A percentile compares a stretch with the other conserved stretches of the same genome.
These are phyloP conservation scores for Arabidopsis suecica DNA, from an alignment of 345 rosid species.

Conservation along the genomic window DNA sequence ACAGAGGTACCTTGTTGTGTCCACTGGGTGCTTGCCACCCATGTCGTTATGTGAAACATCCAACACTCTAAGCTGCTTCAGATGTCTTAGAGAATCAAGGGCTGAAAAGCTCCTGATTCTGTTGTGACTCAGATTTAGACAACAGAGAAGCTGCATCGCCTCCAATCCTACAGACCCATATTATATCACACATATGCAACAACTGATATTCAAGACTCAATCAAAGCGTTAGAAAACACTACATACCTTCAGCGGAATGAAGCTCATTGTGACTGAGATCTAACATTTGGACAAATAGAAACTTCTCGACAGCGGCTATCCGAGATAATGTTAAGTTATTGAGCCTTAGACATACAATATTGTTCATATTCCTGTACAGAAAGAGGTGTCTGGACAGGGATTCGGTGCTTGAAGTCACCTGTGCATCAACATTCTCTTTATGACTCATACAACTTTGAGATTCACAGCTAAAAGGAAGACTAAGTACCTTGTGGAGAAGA, in stretches of 20 bases:
- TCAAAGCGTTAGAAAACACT: not conserved
- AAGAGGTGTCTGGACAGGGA: constrained; percentile 54
- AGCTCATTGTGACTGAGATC: not conserved
- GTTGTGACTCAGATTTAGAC: constrained; percentile 2
- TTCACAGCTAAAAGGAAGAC: not conserved
- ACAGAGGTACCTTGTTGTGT: constrained; percentile 1
- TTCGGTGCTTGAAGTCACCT: constrained; percentile 56
- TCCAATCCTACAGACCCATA: not conserved
- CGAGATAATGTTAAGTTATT: constrained; percentile 15
- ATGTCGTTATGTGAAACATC: not conserved
- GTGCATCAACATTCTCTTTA: not conserved
- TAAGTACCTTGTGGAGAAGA: not conserved
- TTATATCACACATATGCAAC: not conserved
- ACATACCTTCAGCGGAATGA: not conserved
- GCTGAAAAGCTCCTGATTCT: not conserved
- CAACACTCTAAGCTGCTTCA: not conserved
- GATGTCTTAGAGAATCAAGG: not conserved
- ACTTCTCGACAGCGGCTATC: not conserved
- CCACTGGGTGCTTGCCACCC: not conserved
- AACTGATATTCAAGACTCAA: not conserved
- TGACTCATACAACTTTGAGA: not conserved
- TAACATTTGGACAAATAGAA: not conserved
- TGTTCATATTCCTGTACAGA: constrained; percentile 38
- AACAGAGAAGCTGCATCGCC: not conserved
- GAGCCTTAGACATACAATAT: constrained; percentile 59